A percentile compares a stretch with the other conserved stretches of the same genome.
phyloP scores from a whole-genome alignment of 2,329 filamentous ascomycete genomes.

The Bipolaris oryzae region DNA sequence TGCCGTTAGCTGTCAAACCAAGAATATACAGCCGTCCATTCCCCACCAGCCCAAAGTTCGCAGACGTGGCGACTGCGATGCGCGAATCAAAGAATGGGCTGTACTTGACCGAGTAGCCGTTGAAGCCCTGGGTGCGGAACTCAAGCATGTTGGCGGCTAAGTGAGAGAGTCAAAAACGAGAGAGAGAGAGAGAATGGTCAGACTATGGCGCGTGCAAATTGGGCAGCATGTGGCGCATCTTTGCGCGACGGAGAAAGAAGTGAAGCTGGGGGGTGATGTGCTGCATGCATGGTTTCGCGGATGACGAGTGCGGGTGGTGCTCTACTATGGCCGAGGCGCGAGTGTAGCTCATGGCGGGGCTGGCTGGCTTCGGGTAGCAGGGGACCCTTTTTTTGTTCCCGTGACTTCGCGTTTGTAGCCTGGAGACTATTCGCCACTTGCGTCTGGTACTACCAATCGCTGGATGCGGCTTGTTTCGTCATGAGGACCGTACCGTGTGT shows the following conservation, averaged over 20 bases:
- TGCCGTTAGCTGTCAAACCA: slow-evolving; percentile 79
- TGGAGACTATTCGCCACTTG: neutral
- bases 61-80: slow-evolving; percentile 85
- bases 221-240: slow-evolving; percentile 18
- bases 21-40: slow-evolving; percentile 90
- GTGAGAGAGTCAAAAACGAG: neutral
- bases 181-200: neutral
- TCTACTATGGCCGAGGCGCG: slow-evolving; percentile 28
- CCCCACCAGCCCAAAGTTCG: slow-evolving; percentile 96
- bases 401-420: slow-evolving; percentile 21
- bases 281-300: slow-evolving; percentile 23
- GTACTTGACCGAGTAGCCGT: slow-evolving; percentile 97
- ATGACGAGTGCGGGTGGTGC: slow-evolving; percentile 21
- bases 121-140: slow-evolving; percentile 90
- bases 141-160: slow-evolving; percentile 73
- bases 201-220: slow-evolving; percentile 23
- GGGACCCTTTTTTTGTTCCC: slow-evolving; percentile 13
- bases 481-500: neutral
- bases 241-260: slow-evolving; percentile 17
- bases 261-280: slow-evolving; percentile 19
- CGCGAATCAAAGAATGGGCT: slow-evolving; percentile 97
- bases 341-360: slow-evolving; percentile 24
- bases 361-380: neutral
- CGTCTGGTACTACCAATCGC: neutral
- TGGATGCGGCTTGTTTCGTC: neutral